Base-by-base conservation (phyloP, 176 grass and related monocot genomes). In the Avena atlantica region DNA sequence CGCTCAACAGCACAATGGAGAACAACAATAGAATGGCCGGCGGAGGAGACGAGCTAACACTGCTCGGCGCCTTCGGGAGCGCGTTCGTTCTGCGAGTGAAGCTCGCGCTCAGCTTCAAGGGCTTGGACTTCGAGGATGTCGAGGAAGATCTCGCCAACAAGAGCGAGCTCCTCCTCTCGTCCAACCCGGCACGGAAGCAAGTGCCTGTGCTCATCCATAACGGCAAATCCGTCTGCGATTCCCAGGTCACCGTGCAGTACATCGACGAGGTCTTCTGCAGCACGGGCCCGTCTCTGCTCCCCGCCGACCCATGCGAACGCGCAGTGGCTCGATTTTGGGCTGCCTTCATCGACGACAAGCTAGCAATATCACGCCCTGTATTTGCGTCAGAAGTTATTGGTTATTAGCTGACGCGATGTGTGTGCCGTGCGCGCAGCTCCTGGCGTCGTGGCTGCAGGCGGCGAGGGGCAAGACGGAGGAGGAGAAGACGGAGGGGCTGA, bases 161-260 rank as follows among this genome's bases (percentile, higher is more conserved):
- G 78, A 91, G 94, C 78, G 7, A 82, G 3, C 84, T 90, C 21
- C 86, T 93, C 31, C 74, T 93, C 7, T 5, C 5, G 9, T 89
- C 34, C 27, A 97, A 97, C 91, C 94, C 88, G 0, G 64, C 90
- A 60, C 59, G 83, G 75, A 92, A 92, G 78, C 78, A 83, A 57
- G 84, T 97, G 2, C 92, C 92, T 0, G 88, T 92, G 19, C 83
- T 97, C 23, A 88, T 97, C 84, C 90, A 94, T 63, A 49, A 60
- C 6, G 87, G 82, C 27, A 90, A 50, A 78, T 40, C 86, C 6
- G 5, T 92, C 63, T 81, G 69, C 19, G 92, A 94, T 29, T 97
- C 94, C 2, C 15, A 21, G 25, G 16, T 96, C n/a, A 92, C 94
- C 68, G 4, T 97, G 5, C 74, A 97, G 70, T 97, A 92, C 85